Percentiles rank a stretch among this genome's conserved stretches.
Evolutionary conservation across 2,329 filamentous ascomycete genomes (phyloP).

Genomic region (Penicillium sp.): DNA sequence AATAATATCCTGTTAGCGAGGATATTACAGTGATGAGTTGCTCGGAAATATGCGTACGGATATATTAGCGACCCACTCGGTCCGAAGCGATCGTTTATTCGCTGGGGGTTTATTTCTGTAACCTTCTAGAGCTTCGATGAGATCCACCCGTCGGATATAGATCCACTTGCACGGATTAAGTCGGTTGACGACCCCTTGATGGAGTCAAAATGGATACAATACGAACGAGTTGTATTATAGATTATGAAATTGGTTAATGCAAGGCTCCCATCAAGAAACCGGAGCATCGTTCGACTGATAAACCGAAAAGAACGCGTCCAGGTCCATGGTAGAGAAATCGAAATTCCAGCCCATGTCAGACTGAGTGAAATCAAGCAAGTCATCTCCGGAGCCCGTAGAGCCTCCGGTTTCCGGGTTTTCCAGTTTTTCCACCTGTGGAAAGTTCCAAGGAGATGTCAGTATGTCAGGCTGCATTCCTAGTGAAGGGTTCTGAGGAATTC

Average conservation of each 20-base stretch:
- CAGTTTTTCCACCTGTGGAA: conserved; percentile 22
- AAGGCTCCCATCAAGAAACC: not conserved
- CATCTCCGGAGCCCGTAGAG: conserved; percentile 31
- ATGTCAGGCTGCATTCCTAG: conserved; percentile 10
- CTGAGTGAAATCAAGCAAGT: conserved; percentile 39
- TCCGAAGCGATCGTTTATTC: not conserved
- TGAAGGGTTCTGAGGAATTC: not conserved
- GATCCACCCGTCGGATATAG: conserved; percentile 2
- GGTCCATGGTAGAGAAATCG: conserved; percentile 43
- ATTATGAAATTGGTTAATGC: not conserved
- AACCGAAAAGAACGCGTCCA: conserved; percentile 41
- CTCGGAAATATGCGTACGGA: conserved; percentile 1
- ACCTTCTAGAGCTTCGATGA: not conserved
- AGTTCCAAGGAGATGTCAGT: conserved; percentile 25
- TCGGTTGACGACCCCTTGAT: not conserved
- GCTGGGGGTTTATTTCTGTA: not conserved
- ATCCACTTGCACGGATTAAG: not conserved
- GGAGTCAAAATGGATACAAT: not conserved
- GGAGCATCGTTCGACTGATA: conserved; percentile 27
- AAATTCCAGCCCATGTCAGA: conserved; percentile 43
- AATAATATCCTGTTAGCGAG: not conserved
- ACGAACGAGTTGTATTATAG: not conserved
- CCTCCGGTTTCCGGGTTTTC: conserved; percentile 24
- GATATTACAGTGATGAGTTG: not conserved
- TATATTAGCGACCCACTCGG: not conserved